phyloP scores from a whole-genome alignment of 352 stramenopile genomes.

The Phytopythium litorale region DNA sequence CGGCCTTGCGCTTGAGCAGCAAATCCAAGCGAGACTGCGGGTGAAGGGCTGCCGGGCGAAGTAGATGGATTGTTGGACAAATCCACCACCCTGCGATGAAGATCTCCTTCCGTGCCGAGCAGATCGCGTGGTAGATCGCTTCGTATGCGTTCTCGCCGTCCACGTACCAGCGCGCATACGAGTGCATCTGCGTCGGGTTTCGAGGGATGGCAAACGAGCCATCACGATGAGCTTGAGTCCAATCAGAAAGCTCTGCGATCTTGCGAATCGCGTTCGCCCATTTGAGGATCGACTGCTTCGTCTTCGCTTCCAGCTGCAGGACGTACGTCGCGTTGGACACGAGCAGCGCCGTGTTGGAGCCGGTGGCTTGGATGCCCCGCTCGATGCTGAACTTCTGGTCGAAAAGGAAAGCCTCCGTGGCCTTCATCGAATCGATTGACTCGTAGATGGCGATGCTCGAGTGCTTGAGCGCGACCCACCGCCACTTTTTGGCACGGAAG shows the following conservation, averaged over 20 bases:
- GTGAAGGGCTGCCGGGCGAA: constrained; percentile 57
- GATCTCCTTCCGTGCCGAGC: constrained; percentile 73
- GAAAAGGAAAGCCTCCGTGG: constrained; percentile 73
- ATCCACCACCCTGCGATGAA: constrained; percentile 92
- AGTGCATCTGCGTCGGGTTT: constrained; percentile 52
- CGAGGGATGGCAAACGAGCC: constrained; percentile 77
- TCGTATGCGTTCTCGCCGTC: constrained; percentile 71
- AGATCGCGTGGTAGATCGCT: constrained; percentile 68
- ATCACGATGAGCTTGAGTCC: constrained; percentile 74
- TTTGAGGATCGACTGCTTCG: constrained; percentile 73
- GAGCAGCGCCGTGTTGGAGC: constrained; percentile 71
- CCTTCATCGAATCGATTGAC: constrained; percentile 67
- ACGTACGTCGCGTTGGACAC: constrained; percentile 83
- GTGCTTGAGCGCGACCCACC: constrained; percentile 81
- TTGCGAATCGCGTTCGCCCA: constrained; percentile 84
- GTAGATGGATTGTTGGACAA: constrained; percentile 77
- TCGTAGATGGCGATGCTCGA: constrained; percentile 76
- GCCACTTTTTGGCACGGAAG: constrained; percentile 77
- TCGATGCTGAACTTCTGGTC: constrained; percentile 85
- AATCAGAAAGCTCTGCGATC: constrained; percentile 59
- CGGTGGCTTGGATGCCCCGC: constrained; percentile 67
- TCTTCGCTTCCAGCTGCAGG: constrained; percentile 80
- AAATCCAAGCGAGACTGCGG: constrained; percentile 66
- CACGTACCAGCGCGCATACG: constrained; percentile 78
- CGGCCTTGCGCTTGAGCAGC: constrained; percentile 64